Evolutionary conservation across 257 asterid species (phyloP), one percentile per base, ranked within the genome.

Genomic region (Rehmannia glutinosa): DNA sequence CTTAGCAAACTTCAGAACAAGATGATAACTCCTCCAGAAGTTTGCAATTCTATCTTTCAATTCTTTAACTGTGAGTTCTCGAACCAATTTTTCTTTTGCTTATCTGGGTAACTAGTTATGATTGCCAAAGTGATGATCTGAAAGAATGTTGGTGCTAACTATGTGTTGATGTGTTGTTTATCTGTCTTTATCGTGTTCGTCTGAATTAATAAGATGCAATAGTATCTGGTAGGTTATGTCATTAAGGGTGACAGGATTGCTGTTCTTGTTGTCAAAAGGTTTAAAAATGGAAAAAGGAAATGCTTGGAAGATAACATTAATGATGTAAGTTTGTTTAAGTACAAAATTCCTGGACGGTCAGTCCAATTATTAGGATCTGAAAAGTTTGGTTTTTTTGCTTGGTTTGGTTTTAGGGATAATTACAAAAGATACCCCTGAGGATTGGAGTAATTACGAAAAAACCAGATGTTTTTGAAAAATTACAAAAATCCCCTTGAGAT

Each of bases 41-140:
- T 80, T 51, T 85, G 96, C 83, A 69, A 13, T 67, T 65, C 80
- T 53, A 78, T 93, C 69, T 83, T 81, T 56, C 90, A 80, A n/a
- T 90, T 88, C 71, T 93, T 93, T 77, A 77, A 78, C 70, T 74
- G 99, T 93, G 85, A 88, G 97, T 80, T 56, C 23, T 51, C 63
- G 1, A n/a, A 49, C 42, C 75, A 64, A 28, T 33, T 65, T 49
- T 61, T 76, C 19, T 69, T 56, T 51, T 23, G 35, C 24, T 73
- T 16, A 11, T 70, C 12, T 13, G 7, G 66, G 11, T 55, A 28
- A 30, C 21, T 63, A 42, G 9, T 62, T 56, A 53, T 72, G 36
- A 24, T 36, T 27, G 59, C 16, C 17, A 41, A 52, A 35, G 28
- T 77, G 66, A 32, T 64, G 38, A 33, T 76, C 8, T 46, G 69